phyloP scores from a whole-genome alignment of 176 grass and related monocot species.

The Calamus simplicifolius region DNA sequence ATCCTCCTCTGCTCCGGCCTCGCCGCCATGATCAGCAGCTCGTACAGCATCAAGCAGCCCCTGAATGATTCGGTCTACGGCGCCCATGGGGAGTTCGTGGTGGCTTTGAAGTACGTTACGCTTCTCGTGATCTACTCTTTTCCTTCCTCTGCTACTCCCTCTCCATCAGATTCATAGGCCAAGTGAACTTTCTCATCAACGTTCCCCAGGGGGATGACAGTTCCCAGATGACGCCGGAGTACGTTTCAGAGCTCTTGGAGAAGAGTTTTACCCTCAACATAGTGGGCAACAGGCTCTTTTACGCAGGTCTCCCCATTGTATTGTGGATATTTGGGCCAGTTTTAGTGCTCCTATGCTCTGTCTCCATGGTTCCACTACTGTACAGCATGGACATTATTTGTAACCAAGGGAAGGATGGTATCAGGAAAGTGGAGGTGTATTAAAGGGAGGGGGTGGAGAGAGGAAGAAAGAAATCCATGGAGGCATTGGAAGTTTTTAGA shows the following conservation, averaged over 20 bases:
- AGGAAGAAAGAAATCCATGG: too few relatives aligned
- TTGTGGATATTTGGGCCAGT: constrained; percentile 94
- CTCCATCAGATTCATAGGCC: constrained; percentile 76
- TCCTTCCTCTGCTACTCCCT: constrained; percentile 91
- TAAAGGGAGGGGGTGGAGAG: too few relatives aligned
- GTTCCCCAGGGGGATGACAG: not conserved
- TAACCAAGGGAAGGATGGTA: too few relatives aligned
- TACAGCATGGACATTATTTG: constrained; percentile 66
- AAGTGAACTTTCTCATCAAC: constrained; percentile 93
- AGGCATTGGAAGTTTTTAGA: too few relatives aligned
- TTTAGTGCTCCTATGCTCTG: constrained; percentile 51
- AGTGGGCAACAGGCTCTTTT: constrained; percentile 79
- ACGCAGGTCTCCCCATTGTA: constrained; percentile 57
- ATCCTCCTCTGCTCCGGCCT: constrained; percentile 90
- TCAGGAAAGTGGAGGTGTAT: too few relatives aligned
- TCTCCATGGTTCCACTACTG: constrained; percentile 55
- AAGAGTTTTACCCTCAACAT: constrained; percentile 52
- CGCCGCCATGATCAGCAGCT: constrained; percentile 92
- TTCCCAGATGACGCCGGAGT: constrained; percentile 16
- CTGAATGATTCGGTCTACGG: constrained; percentile 72
- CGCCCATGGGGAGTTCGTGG: constrained; percentile 90
- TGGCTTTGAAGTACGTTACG: constrained; percentile 87
- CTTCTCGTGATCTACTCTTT: constrained; percentile 74
- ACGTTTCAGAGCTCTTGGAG: constrained; percentile 51
- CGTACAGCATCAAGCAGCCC: constrained; percentile 77